A percentile compares a stretch with the other conserved stretches of the same genome.
Evolutionary conservation across 495 filamentous ascomycete genomes (phyloP).

Genomic region (Hamigera avellanea): DNA sequence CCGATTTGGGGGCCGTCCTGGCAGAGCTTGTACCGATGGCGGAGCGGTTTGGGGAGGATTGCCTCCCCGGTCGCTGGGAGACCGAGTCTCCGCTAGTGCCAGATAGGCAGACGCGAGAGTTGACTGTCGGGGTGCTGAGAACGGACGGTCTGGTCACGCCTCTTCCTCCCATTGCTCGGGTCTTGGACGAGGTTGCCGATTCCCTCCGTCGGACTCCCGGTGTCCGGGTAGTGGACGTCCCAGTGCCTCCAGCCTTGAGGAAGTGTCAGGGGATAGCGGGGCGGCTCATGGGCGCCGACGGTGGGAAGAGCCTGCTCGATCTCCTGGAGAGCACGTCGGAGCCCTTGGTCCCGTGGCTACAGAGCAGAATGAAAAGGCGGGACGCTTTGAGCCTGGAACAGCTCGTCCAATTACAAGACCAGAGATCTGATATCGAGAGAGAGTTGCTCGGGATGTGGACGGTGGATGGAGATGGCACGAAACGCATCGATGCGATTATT

Average conservation of each 20-base stretch:
- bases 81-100: constrained; percentile 3
- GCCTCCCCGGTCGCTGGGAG: constrained; percentile 39
- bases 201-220: constrained; percentile 28
- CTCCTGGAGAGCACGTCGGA: constrained; percentile 42
- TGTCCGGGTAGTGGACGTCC: constrained; percentile 42
- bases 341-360: constrained; percentile 47
- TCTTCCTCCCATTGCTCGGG: constrained; percentile 43
- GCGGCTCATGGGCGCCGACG: constrained; percentile 45
- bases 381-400: constrained; percentile 27
- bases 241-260: constrained; percentile 32
- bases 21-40: constrained; percentile 35
- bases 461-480: constrained; percentile 9
- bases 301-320: constrained; percentile 38
- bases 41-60: constrained; percentile 36
- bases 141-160: constrained; percentile 47
- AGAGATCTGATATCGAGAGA: constrained; percentile 34
- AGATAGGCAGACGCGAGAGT: constrained; percentile 10
- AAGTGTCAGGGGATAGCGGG: constrained; percentile 45
- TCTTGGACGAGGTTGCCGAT: constrained; percentile 40
- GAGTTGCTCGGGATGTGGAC: constrained; percentile 47
- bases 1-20: constrained; percentile 37
- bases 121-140: constrained; percentile 43
- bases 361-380: constrained; percentile 32
- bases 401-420: constrained; percentile 37
- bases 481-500: constrained; percentile 42